Percentiles rank a stretch among this genome's conserved stretches.
Conservation (phyloP, 1,139 yeast genomes). For the Nakaseomyces bracarensis region DNA sequence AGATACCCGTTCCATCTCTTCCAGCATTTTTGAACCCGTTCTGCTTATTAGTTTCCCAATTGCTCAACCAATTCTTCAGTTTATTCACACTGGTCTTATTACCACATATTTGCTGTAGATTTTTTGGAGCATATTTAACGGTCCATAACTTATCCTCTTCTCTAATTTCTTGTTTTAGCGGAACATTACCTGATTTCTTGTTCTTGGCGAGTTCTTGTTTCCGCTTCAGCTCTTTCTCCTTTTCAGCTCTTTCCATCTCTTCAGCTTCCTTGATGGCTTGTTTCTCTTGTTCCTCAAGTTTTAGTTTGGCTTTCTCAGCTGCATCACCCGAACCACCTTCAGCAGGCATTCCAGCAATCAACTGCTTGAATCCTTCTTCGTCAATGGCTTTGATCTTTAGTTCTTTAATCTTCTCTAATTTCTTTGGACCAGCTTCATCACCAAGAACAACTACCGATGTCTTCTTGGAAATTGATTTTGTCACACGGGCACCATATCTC, state of each 20-base stretch:
- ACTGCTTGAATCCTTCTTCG: constrained; percentile 75
- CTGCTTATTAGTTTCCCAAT: constrained; percentile 59
- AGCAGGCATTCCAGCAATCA: constrained; percentile 74
- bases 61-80: constrained; percentile 63
- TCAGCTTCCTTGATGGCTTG: constrained; percentile 45
- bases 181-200: constrained; percentile 25
- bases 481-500: constrained; percentile 88
- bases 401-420: constrained; percentile 69
- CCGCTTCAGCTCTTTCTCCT: constrained; percentile 21
- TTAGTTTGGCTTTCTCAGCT: constrained; percentile 64
- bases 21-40: constrained; percentile 51
- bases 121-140: constrained; percentile 79
- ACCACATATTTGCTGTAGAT: constrained; percentile 75
- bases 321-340: constrained; percentile 81
- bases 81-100: constrained; percentile 68
- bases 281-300: constrained; percentile 59
- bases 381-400: constrained; percentile 71
- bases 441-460: constrained; percentile 90
- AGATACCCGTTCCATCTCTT: constrained; percentile 53
- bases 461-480: constrained; percentile 75
- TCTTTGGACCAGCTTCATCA: constrained; percentile 95
- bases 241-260: constrained; percentile 37
- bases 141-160: constrained; percentile 75
- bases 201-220: constrained; percentile 10
- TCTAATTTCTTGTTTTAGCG: constrained; percentile 18